Evolutionary conservation across 2,329 filamentous ascomycete genomes (phyloP).

Genomic region (Alternaria ethzedia): DNA sequence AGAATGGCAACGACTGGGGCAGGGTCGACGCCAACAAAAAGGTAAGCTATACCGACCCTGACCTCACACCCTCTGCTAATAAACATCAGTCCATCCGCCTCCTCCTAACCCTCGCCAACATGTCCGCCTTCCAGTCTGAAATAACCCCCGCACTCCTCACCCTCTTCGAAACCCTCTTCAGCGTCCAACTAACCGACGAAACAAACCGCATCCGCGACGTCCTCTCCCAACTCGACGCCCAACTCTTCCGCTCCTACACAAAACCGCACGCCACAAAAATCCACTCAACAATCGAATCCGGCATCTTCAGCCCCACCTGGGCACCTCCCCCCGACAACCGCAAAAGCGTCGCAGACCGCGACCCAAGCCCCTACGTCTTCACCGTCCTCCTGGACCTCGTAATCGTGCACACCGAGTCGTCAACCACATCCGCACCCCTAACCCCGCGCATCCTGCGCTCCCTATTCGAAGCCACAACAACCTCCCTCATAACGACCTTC

Average conservation of each 20-base stretch:
- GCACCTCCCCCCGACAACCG: slow-evolving; percentile 58
- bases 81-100: slow-evolving; percentile 78
- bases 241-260: slow-evolving; percentile 92
- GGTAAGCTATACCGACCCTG: slow-evolving; percentile 24
- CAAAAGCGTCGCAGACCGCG: slow-evolving; percentile 60
- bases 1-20: slow-evolving; percentile 34
- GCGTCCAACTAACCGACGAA: slow-evolving; percentile 92
- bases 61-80: neutral
- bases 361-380: slow-evolving; percentile 89
- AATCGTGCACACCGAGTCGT: slow-evolving; percentile 81
- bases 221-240: slow-evolving; percentile 85
- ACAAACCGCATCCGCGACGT: slow-evolving; percentile 90
- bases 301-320: slow-evolving; percentile 76
- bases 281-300: slow-evolving; percentile 71
- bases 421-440: slow-evolving; percentile 68
- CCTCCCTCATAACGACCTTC: slow-evolving; percentile 84
- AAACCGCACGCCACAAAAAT: slow-evolving; percentile 64
- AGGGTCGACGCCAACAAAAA: slow-evolving; percentile 46
- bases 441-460: slow-evolving; percentile 83
- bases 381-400: slow-evolving; percentile 84
- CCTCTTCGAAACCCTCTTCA: slow-evolving; percentile 92
- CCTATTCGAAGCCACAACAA: slow-evolving; percentile 80
- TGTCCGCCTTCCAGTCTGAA: slow-evolving; percentile 80
- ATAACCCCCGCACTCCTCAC: slow-evolving; percentile 87
- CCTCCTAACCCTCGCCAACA: slow-evolving; percentile 91